Base-by-base conservation (phyloP, 495 filamentous ascomycete species). In the Neurospora tetraspora region DNA sequence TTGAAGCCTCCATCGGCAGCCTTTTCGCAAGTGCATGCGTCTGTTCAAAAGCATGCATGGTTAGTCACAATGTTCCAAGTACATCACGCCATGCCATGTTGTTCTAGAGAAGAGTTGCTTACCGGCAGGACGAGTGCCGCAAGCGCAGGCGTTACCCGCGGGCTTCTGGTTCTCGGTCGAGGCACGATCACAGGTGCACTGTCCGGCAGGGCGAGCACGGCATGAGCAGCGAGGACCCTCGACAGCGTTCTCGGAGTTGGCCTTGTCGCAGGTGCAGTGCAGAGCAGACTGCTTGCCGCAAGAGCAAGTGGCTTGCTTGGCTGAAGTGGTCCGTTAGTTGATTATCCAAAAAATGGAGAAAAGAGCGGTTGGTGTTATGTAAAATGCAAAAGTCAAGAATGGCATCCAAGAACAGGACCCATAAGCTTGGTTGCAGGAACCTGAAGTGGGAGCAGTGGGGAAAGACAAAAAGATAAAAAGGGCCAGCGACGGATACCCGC, bases 231-330 rank as follows among this genome's bases (percentile, higher is more conserved):
- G 85, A 34, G 93, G 85, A n/a, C 92, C 93, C 5, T 83, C 80
- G 37, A 91, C 73, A 5, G 80, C 78, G 85, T 97, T 97, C 87
- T 98, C 95, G 5, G 86, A 80, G 4, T 86, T 74, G 9, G 94
- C 89, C 80, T 92, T 93, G 80, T 89, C 90, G 85, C 95, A 98
- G 71, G 84, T 90, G 86, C 95, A 98, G 79, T 93, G 86, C 71
- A 97, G 88, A 59, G 95, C 95, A 9, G 88, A 88, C 77, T 94
- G 87, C 84, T 94, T 87, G 76, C 95, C 95, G 79, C 95, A 98
- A 18, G 93, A 95, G 88, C 94, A 98, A 70, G 85, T 91, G 3
- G 88, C 88, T 78, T 89, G 85, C 73, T 85, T 78, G 73, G 84
- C 83, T 85, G 79, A 72, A 40, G 36, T 11, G 23, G 39, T 69